Evolutionary conservation across 768 basidiomycete genomes (phyloP).

Genomic region (Pleurotus pulmonarius): DNA sequence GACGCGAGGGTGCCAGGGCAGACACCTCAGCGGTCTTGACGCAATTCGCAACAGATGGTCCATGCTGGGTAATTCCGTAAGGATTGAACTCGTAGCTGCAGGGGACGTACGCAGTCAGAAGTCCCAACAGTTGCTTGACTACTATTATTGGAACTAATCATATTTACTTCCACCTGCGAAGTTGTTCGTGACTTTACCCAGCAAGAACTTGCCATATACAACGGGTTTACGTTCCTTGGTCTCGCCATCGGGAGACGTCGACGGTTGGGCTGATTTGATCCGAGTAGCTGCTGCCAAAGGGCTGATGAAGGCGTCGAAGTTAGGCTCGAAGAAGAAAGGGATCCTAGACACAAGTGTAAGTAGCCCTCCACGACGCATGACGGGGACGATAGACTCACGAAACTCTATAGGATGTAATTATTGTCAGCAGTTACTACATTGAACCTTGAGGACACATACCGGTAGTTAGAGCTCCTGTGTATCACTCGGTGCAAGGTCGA

Average conservation of each 20-base stretch:
- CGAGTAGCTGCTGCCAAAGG: slow-evolving; percentile 63
- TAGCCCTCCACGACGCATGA: too few relatives aligned
- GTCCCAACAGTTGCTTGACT: too few relatives aligned
- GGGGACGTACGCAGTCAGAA: too few relatives aligned
- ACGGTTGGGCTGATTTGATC: slow-evolving; percentile 23
- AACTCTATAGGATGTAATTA: slow-evolving; percentile 38
- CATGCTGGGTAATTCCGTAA: too few relatives aligned
- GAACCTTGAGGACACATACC: too few relatives aligned
- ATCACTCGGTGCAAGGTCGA: slow-evolving; percentile 90
- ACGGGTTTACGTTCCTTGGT: slow-evolving; percentile 40
- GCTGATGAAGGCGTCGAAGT: slow-evolving; percentile 66
- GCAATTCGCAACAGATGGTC: too few relatives aligned
- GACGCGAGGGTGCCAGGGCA: too few relatives aligned
- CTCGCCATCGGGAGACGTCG: slow-evolving; percentile 6
- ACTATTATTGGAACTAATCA: slow-evolving; percentile 9
- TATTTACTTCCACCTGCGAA: slow-evolving; percentile 50
- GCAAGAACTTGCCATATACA: slow-evolving; percentile 77
- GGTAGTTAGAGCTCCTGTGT: slow-evolving; percentile 63
- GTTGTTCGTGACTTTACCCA: slow-evolving; percentile 69
- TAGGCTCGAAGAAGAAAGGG: slow-evolving; percentile 95
- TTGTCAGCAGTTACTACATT: too few relatives aligned
- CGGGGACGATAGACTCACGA: slow-evolving; percentile 46
- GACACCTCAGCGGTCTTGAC: too few relatives aligned
- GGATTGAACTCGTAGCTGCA: too few relatives aligned
- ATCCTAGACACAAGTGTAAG: slow-evolving; percentile 39